phyloP scores from a whole-genome alignment of 768 basidiomycete species.

The Crepidotus variabilis region DNA sequence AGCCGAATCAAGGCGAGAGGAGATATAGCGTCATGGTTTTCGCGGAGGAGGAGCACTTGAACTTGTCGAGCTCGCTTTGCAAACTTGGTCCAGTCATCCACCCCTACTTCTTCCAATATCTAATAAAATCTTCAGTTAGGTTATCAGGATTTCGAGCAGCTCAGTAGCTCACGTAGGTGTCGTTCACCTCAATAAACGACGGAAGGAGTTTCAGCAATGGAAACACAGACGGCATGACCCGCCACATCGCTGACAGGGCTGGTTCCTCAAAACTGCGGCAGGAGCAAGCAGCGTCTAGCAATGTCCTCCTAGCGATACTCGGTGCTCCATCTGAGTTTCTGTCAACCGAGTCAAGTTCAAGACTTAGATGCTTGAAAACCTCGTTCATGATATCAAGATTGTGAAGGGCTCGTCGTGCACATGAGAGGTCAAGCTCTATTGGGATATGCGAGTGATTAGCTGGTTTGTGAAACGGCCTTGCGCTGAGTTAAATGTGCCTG shows the following conservation, averaged over 20 bases:
- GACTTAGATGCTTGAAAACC: background rate
- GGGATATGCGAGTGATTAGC: too few species aligned
- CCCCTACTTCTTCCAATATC: background rate
- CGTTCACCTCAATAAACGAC: background rate
- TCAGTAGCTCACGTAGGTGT: background rate
- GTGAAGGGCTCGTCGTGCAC: background rate
- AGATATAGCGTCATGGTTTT: background rate
- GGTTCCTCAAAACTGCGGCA: background rate
- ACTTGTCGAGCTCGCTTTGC: background rate
- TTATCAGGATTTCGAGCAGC: background rate
- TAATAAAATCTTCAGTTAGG: background rate
- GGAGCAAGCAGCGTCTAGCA: background rate
- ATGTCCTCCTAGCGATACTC: background rate
- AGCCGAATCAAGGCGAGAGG: background rate
- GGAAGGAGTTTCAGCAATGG: background rate
- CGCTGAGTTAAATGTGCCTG: too few species aligned
- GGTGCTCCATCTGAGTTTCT: background rate
- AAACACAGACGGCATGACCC: background rate
- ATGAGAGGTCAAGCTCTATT: background rate
- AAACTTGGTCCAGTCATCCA: background rate
- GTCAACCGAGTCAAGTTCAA: background rate
- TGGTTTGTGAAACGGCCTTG: too few species aligned
- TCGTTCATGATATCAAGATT: background rate
- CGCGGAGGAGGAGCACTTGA: background rate
- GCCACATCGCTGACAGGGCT: background rate